These are phyloP conservation scores for Aureobasidium vineae DNA, from an alignment of 2,329 filamentous ascomycete species.

Conservation along the genomic window DNA sequence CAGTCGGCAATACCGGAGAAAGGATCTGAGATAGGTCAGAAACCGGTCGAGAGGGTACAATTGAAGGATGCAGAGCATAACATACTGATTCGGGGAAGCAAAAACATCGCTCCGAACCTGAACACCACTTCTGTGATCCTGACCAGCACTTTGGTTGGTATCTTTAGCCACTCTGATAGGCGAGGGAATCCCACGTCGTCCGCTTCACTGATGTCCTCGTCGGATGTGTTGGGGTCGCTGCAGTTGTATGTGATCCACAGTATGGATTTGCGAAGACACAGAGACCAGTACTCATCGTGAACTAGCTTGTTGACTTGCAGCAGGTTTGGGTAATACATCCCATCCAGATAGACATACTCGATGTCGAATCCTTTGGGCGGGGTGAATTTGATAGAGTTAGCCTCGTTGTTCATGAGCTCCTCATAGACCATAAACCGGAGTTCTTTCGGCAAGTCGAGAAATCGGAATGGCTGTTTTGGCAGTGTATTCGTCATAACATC, in stretches of 20 bases:
- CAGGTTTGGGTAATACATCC: neutral
- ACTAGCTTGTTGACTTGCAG: neutral
- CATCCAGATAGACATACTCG: neutral
- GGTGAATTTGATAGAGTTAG: neutral
- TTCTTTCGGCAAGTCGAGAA: conserved; percentile 6
- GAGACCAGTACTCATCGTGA: conserved; percentile 4
- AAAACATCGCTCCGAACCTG: neutral
- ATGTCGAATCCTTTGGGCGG: neutral
- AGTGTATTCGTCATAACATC: neutral
- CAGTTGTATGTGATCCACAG: neutral
- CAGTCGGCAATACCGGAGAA: neutral
- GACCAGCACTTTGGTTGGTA: neutral
- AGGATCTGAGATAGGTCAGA: neutral
- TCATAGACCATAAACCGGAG: conserved; percentile 1
- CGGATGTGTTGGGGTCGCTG: neutral
- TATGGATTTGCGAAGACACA: neutral
- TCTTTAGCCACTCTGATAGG: neutral
- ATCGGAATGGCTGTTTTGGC: conserved; percentile 11
- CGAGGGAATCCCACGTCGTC: neutral
- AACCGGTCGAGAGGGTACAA: neutral
- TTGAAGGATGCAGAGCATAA: neutral
- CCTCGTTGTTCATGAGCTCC: conserved; percentile 7
- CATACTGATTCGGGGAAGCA: neutral
- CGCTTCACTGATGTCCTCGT: neutral
- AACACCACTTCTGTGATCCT: neutral